A percentile compares a stretch with the other conserved stretches of the same genome.
Evolutionary conservation across 768 basidiomycete genomes (phyloP).

Genomic region (Melanogaster broomeanus): DNA sequence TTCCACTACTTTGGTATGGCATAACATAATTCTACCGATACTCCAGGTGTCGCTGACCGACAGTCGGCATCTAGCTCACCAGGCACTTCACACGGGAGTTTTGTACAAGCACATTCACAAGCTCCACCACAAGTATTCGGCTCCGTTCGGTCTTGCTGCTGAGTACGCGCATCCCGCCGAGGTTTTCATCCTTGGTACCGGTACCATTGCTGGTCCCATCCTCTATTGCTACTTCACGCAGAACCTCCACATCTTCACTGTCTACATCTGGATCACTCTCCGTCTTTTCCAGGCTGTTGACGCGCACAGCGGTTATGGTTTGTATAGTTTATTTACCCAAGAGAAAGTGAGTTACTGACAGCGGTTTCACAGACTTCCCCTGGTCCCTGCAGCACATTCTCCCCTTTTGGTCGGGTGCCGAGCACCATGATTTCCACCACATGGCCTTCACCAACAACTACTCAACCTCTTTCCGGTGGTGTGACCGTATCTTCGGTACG

Average conservation of each 20-base stretch:
- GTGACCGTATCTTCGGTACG: slow-evolving; percentile 87
- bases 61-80: slow-evolving; percentile 60
- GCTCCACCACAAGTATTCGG: slow-evolving; percentile 95
- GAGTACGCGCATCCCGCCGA: slow-evolving; percentile 99
- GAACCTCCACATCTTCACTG: slow-evolving; percentile 84
- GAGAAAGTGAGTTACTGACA: neutral
- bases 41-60: slow-evolving; percentile 1
- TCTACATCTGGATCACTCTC: slow-evolving; percentile 92
- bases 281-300: slow-evolving; percentile 97
- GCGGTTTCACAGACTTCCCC: slow-evolving; percentile 73
- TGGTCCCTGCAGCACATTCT: slow-evolving; percentile 93
- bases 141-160: slow-evolving; percentile 95
- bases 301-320: slow-evolving; percentile 94
- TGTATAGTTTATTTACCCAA: slow-evolving; percentile 21
- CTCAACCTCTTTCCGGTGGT: slow-evolving; percentile 93
- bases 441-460: slow-evolving; percentile 95
- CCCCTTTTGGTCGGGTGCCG: slow-evolving; percentile 97
- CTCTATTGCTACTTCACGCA: slow-evolving; percentile 78
- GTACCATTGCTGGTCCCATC: slow-evolving; percentile 87
- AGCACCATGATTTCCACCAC: slow-evolving; percentile 99
- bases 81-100: slow-evolving; percentile 79
- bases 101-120: slow-evolving; percentile 96
- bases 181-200: slow-evolving; percentile 90
- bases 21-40: neutral
- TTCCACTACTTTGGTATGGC: slow-evolving; percentile 85